Evolutionary conservation across 805 yeast genomes (phyloP).

Genomic region (Yarrowia alimentaria): DNA sequence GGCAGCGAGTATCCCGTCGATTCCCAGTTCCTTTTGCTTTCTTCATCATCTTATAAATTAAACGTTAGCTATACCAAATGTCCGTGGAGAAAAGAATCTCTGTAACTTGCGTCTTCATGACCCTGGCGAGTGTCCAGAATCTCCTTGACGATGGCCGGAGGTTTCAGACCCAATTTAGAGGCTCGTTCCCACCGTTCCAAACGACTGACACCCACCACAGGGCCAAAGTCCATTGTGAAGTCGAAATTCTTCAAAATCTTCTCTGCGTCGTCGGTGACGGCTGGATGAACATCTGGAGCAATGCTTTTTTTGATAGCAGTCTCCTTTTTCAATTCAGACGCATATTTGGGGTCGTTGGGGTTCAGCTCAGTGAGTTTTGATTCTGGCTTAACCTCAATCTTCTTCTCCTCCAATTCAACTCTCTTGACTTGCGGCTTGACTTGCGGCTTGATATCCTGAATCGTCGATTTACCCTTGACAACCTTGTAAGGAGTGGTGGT

Average conservation of each 20-base stretch:
- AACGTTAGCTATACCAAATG: not conserved
- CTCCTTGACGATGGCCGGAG: conserved; percentile 40
- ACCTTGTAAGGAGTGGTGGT: too few relatives aligned
- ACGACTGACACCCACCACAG: conserved; percentile 43
- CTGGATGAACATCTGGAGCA: conserved; percentile 39
- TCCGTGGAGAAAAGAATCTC: not conserved
- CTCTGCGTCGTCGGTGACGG: conserved; percentile 36
- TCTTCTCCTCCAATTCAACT: not conserved
- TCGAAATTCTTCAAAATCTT: conserved; percentile 41
- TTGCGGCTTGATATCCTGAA: not conserved
- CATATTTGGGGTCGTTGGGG: not conserved
- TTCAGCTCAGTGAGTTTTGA: not conserved
- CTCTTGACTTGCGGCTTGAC: not conserved
- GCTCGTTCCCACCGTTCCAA: conserved; percentile 45
- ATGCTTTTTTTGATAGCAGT: conserved; percentile 18
- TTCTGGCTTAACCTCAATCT: too few relatives aligned
- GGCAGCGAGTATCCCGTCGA: too few relatives aligned
- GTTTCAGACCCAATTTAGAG: conserved; percentile 39
- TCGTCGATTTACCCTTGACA: not conserved
- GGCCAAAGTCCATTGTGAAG: conserved; percentile 40
- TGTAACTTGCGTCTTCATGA: not conserved
- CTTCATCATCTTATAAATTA: too few relatives aligned
- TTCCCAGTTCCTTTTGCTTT: too few relatives aligned
- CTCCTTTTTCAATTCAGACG: not conserved
- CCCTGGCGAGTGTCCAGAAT: conserved; percentile 35